Conservation (phyloP, 495 filamentous ascomycete genomes). For the Cercophora newfieldiana region DNA sequence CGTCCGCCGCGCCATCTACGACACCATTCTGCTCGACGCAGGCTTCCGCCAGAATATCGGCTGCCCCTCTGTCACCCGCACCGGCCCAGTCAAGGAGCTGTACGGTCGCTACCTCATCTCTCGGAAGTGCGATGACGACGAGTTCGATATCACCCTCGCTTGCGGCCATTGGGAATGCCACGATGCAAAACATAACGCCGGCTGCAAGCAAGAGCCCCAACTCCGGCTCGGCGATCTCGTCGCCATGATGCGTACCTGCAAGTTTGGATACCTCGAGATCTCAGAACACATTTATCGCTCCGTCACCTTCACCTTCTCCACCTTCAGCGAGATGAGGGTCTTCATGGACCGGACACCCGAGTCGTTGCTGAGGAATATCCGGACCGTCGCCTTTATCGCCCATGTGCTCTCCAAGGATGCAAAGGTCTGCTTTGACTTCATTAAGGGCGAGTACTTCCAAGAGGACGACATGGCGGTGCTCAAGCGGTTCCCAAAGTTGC, state of each 20-base stretch:
- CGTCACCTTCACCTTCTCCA: constrained; percentile 19
- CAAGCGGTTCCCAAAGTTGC: constrained; percentile 8
- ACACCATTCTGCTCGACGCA: constrained; percentile 10
- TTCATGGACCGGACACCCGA: constrained; percentile 14
- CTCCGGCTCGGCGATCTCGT: constrained; percentile 7
- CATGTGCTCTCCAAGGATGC: constrained; percentile 10
- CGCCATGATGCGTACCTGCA: constrained; percentile 17
- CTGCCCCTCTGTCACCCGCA: constrained; percentile 17
- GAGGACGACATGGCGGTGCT: constrained; percentile 12
- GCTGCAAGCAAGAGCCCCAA: not conserved
- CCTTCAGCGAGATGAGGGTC: constrained; percentile 12
- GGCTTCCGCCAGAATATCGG: constrained; percentile 16
- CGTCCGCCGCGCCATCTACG: constrained; percentile 17
- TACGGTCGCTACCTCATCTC: constrained; percentile 1
- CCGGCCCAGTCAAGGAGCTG: constrained; percentile 4
- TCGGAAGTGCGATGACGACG: constrained; percentile 8
- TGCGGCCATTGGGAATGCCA: constrained; percentile 21
- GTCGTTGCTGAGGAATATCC: not conserved
- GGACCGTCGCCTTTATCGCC: constrained; percentile 18
- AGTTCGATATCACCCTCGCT: not conserved
- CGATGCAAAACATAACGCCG: not conserved
- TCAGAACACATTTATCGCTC: constrained; percentile 16
- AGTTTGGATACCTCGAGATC: constrained; percentile 23
- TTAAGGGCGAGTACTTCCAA: constrained; percentile 18
- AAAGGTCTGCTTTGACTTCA: constrained; percentile 7